Percentiles rank a stretch among this genome's conserved stretches.
phyloP scores from a whole-genome alignment of 2,329 filamentous ascomycete genomes.

The Erysiphe pulchra region DNA sequence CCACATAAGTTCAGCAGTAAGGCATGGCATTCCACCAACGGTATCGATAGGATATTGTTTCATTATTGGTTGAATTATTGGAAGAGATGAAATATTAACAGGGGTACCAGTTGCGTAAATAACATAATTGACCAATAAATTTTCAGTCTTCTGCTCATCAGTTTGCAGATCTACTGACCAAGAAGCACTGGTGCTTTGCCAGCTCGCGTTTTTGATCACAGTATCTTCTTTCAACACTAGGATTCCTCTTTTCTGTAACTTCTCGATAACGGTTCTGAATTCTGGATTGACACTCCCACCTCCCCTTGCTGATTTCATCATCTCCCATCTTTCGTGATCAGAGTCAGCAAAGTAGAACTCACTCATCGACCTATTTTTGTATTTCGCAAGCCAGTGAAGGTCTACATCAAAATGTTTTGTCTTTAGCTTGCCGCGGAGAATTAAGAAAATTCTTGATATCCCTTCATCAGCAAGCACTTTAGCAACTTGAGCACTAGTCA shows the following conservation, averaged over 20 bases:
- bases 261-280: conserved; percentile 5
- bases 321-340: conserved; percentile 39
- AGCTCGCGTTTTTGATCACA: conserved; percentile 22
- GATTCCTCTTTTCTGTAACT: conserved; percentile 2
- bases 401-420: conserved; percentile 60
- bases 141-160: conserved; percentile 21
- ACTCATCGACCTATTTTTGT: conserved; percentile 51
- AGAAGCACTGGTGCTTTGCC: conserved; percentile 20
- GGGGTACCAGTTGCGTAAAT: conserved; percentile 39
- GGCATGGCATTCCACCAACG: conserved; percentile 40
- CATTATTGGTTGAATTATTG: conserved; percentile 33
- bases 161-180: conserved; percentile 18
- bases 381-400: conserved; percentile 60
- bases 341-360: conserved; percentile 53
- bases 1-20: conserved; percentile 60
- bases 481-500: conserved; percentile 50
- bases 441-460: conserved; percentile 39
- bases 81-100: conserved; percentile 32
- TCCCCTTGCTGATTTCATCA: conserved; percentile 38
- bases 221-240: conserved; percentile 5
- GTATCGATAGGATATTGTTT: conserved; percentile 32
- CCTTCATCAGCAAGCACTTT: conserved; percentile 39
- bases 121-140: conserved; percentile 19
- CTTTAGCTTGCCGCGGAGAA: conserved; percentile 32
- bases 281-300: conserved; percentile 51